Conservation (phyloP, 1,284 basidiomycete species). For the Hymenochaete sp. region DNA sequence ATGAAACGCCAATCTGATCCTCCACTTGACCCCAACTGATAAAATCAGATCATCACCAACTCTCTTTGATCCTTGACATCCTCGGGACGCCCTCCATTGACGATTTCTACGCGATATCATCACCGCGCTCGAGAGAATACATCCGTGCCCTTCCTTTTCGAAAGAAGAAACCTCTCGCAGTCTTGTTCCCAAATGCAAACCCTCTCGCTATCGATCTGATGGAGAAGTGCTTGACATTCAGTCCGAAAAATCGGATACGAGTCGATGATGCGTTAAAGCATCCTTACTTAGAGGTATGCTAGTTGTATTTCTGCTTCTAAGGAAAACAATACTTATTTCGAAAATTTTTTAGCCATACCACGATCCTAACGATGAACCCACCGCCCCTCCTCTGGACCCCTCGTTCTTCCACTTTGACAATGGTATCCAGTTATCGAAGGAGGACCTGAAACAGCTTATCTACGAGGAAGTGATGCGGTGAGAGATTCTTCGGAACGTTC, state of each 20-base stretch:
- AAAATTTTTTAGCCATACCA: constrained; percentile 62
- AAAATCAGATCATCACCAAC: constrained; percentile 77
- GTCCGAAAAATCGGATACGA: constrained; percentile 83
- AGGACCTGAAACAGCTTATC: constrained; percentile 46
- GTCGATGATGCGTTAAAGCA: constrained; percentile 87
- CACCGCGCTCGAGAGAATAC: constrained; percentile 80
- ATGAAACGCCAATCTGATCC: too few relatives aligned
- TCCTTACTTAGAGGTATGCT: constrained; percentile 75
- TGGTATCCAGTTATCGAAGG: constrained; percentile 56
- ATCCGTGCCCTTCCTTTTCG: constrained; percentile 89
- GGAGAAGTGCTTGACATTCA: constrained; percentile 87
- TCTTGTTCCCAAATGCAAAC: constrained; percentile 76
- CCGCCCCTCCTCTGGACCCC: constrained; percentile 70
- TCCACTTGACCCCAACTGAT: too few relatives aligned
- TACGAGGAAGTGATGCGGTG: constrained; percentile 24
- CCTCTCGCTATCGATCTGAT: constrained; percentile 86
- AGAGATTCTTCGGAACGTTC: too few relatives aligned
- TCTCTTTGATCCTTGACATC: constrained; percentile 80
- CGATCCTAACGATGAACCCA: constrained; percentile 82
- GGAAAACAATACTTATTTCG: constrained; percentile 15
- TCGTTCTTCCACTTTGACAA: constrained; percentile 89
- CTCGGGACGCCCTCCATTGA: constrained; percentile 86
- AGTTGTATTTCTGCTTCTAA: constrained; percentile 12
- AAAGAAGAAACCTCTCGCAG: constrained; percentile 70
- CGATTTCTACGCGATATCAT: constrained; percentile 89